These are phyloP conservation scores for Emydomyces testavorans DNA, from an alignment of 2,329 filamentous ascomycete species.

Conservation along the genomic window DNA sequence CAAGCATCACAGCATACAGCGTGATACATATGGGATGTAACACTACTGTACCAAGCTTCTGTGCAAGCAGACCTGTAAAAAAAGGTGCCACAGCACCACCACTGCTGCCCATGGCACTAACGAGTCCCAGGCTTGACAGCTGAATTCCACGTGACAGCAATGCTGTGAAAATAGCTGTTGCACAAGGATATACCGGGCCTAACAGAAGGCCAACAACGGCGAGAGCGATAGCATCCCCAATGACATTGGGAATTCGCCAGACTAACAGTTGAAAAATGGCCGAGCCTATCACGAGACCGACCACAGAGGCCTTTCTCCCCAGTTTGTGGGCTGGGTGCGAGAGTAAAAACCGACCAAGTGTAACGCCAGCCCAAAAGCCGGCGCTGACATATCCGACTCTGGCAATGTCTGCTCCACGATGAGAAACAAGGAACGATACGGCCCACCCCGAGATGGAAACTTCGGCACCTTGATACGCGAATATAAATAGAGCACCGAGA, in stretches of 20 bases:
- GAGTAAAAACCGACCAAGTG: slow-evolving; percentile 61
- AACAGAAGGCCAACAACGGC: slow-evolving; percentile 61
- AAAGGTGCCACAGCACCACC: slow-evolving; percentile 37
- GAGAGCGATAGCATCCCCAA: slow-evolving; percentile 56
- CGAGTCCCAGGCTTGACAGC: slow-evolving; percentile 30
- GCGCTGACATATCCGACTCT: slow-evolving; percentile 70
- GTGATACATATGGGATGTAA: slow-evolving; percentile 46
- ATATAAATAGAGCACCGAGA: slow-evolving; percentile 69
- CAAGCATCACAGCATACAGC: slow-evolving; percentile 46
- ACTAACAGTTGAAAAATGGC: slow-evolving; percentile 61
- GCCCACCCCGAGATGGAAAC: slow-evolving; percentile 79
- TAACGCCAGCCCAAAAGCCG: slow-evolving; percentile 59
- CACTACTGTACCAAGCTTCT: slow-evolving; percentile 38
- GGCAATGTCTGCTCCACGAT: slow-evolving; percentile 56
- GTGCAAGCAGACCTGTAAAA: slow-evolving; percentile 39
- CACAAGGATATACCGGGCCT: slow-evolving; percentile 67
- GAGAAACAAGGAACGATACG: slow-evolving; percentile 68
- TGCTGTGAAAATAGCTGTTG: slow-evolving; percentile 23
- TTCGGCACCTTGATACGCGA: slow-evolving; percentile 75
- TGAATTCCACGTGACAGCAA: slow-evolving; percentile 30
- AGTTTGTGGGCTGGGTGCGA: slow-evolving; percentile 53
- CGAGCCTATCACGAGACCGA: slow-evolving; percentile 49
- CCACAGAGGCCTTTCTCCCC: slow-evolving; percentile 60
- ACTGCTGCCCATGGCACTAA: slow-evolving; percentile 33
- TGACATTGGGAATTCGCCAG: slow-evolving; percentile 66